phyloP scores from a whole-genome alignment of 495 filamentous ascomycete species.

The Neurospora sp. region DNA sequence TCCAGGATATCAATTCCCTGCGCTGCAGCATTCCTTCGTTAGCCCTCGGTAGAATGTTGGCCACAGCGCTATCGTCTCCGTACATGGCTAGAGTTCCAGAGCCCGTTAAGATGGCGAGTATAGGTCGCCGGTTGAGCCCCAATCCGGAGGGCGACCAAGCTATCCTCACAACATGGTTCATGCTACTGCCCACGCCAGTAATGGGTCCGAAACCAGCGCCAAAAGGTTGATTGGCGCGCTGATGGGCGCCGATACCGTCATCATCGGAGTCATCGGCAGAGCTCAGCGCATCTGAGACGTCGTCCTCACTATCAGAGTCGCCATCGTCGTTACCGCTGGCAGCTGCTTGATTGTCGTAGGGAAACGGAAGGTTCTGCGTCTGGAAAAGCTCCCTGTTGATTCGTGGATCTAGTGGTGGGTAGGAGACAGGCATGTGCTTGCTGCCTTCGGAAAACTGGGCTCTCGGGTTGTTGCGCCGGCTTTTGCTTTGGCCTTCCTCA shows the following conservation, averaged over 20 bases:
- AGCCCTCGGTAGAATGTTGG: constrained; percentile 14
- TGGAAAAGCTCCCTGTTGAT: constrained; percentile 26
- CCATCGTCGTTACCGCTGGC: neutral
- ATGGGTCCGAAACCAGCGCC: constrained; percentile 34
- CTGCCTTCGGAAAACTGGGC: constrained; percentile 23
- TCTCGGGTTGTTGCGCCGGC: constrained; percentile 9
- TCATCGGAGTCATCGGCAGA: constrained; percentile 6
- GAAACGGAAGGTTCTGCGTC: constrained; percentile 13
- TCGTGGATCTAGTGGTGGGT: constrained; percentile 24
- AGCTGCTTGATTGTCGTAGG: constrained; percentile 6
- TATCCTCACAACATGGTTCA: constrained; percentile 36
- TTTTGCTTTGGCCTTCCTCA: constrained; percentile 6
- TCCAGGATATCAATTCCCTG: constrained; percentile 20
- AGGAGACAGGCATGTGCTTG: constrained; percentile 26
- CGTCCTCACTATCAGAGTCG: constrained; percentile 8
- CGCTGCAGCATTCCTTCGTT: constrained; percentile 21
- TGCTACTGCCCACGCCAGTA: constrained; percentile 33
- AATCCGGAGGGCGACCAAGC: constrained; percentile 37
- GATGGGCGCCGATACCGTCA: neutral
- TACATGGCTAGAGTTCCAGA: constrained; percentile 33
- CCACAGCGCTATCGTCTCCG: constrained; percentile 27
- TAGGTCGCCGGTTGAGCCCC: constrained; percentile 32
- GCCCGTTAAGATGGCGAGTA: constrained; percentile 31
- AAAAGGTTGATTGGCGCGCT: constrained; percentile 17
- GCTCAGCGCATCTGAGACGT: neutral